Base-by-base conservation (phyloP, 805 yeast species). In the Yarrowia osloensis region DNA sequence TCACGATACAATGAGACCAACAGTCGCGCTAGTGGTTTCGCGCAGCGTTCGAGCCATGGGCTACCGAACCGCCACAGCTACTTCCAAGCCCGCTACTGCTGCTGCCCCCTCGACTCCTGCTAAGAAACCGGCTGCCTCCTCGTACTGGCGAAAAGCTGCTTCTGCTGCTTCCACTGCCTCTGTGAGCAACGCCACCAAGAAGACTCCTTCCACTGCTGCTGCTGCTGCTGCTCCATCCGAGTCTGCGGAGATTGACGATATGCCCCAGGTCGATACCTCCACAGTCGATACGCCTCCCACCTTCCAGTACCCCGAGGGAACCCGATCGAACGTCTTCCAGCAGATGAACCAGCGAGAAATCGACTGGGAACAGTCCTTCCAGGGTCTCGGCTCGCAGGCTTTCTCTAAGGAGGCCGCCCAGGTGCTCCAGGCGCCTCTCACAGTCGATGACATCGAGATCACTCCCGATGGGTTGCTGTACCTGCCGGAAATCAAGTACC, bases 401-500 rank as follows among this genome's bases (percentile, higher is more conserved):
- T 94, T 95, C 73, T 78, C 86, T 4, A 80, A 80, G 17, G 84
- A 85, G 46, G 81, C 87, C 0, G 86, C 85, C 66, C 83, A 84
- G 28, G 80, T 85, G n/a, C 79, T 95, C 19, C 75, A 86, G 65
- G 84, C 87, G 7, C 84, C 88, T 0, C 74, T 95, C n/a, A 83
- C 82, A 0, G 82, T 85, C 6, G 82, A 82, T 29, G 98, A 94
- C 71, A 86, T 95, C 65, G 99, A 95, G 76, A 89, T 95, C 70
- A 95, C 94, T 69, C 98, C 98, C 0, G 99, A 95, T 76, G 98
- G 98, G 17, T 80, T 95, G 62, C 77, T 95, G 8, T 95, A 91
- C 73, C 80, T 95, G 54, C 99, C 99, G 0, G 99, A 95, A 76
- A 95, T 95, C 78, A 94, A 94, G 75, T 95, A 95, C 75, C 85